Percentiles rank a stretch among this genome's conserved stretches.
phyloP scores from a whole-genome alignment of 1,284 basidiomycete species.

The Fomitopsis betulina region DNA sequence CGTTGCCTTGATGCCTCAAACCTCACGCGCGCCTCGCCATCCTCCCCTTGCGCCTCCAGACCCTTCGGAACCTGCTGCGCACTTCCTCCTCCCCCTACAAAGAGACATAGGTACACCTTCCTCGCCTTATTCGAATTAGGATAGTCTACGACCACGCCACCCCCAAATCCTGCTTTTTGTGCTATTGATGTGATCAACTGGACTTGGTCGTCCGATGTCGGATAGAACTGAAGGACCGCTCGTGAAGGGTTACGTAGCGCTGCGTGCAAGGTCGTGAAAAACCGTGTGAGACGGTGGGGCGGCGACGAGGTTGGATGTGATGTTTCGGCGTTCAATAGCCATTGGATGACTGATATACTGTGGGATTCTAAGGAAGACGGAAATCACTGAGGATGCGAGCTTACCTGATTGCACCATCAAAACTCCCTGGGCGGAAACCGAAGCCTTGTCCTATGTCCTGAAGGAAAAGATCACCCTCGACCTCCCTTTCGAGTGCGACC shows the following conservation, averaged over 20 bases:
- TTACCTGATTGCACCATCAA: constrained; percentile 96
- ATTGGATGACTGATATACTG: constrained; percentile 97
- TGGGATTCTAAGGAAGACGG: not conserved
- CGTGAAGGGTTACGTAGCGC: constrained; percentile 88
- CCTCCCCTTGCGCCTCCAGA: constrained; percentile 62
- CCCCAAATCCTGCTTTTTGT: constrained; percentile 94
- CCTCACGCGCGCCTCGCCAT: constrained; percentile 42
- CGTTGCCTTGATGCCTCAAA: constrained; percentile 66
- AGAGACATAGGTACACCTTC: constrained; percentile 89
- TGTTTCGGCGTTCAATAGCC: constrained; percentile 97
- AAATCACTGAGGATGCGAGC: constrained; percentile 13
- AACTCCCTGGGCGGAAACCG: constrained; percentile 93
- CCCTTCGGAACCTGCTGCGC: constrained; percentile 66
- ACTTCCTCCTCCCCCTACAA: constrained; percentile 72
- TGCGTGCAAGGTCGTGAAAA: constrained; percentile 97
- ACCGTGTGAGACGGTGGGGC: constrained; percentile 85
- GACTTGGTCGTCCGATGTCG: constrained; percentile 92
- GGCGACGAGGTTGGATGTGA: constrained; percentile 89
- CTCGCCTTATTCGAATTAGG: constrained; percentile 93
- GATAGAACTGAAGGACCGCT: constrained; percentile 96
- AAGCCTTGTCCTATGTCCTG: constrained; percentile 94
- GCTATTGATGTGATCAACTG: constrained; percentile 93
- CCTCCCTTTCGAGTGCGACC: constrained; percentile 89
- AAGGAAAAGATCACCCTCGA: constrained; percentile 90
- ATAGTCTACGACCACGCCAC: constrained; percentile 95